A percentile compares a stretch with the other conserved stretches of the same genome.
Conservation (phyloP, 345 rosid genomes). For the Gossypium anomalum region DNA sequence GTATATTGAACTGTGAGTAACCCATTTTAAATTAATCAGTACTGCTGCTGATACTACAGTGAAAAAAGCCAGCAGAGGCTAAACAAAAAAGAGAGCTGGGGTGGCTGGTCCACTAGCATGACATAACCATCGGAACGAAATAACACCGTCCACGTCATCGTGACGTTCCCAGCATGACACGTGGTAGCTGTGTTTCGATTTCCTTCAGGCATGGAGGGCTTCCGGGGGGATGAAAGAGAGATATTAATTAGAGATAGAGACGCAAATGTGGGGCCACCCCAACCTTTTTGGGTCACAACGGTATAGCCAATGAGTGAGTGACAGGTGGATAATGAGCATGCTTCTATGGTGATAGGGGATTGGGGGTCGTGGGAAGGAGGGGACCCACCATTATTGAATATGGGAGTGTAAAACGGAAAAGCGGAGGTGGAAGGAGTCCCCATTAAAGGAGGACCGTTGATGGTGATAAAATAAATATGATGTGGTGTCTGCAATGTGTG, state of each 20-base stretch:
- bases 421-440: neutral
- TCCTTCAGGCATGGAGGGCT: conserved; percentile 42
- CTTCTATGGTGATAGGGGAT: neutral
- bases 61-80: neutral
- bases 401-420: neutral
- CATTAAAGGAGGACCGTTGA: conserved; percentile 26
- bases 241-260: neutral
- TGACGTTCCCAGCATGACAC: conserved; percentile 31
- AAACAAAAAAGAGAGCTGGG: neutral
- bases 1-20: neutral
- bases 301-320: neutral
- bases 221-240: neutral
- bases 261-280: neutral
- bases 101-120: conserved; percentile 3
- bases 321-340: conserved; percentile 11
- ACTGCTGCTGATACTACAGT: neutral
- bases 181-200: conserved; percentile 24
- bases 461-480: conserved; percentile 22
- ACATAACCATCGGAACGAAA: conserved; percentile 30
- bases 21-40: too few species aligned
- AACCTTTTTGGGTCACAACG: neutral
- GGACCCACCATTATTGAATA: conserved; percentile 21
- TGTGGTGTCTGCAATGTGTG: conserved; percentile 27
- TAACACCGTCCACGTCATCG: conserved; percentile 33
- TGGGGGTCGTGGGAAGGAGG: conserved; percentile 5